phyloP scores from a whole-genome alignment of 345 rosid species.

The Rhodomyrtus tomentosa region DNA sequence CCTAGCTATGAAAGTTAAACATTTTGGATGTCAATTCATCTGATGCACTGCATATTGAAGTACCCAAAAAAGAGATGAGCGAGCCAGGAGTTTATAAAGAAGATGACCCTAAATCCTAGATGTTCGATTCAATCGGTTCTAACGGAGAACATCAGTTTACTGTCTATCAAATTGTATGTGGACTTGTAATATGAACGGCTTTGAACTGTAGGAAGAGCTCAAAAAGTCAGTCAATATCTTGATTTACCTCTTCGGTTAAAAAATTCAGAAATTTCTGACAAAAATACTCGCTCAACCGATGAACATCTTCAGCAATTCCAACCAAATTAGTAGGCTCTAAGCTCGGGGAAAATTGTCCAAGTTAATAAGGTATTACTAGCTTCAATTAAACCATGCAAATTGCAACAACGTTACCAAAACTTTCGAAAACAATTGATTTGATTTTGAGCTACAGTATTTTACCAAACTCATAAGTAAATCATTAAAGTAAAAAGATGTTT shows the following conservation, averaged over 20 bases:
- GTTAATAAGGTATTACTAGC: not conserved
- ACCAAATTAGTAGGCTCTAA: not conserved
- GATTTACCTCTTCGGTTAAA: not conserved
- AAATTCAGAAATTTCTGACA: too few relatives aligned
- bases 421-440: not conserved
- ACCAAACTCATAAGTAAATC: not conserved
- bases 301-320: not conserved
- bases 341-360: not conserved
- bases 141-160: not conserved
- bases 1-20: not conserved
- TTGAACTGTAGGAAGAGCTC: not conserved
- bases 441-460: not conserved
- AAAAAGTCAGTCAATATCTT: not conserved
- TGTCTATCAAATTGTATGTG: not conserved
- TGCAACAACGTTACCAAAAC: not conserved
- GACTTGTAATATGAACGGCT: not conserved
- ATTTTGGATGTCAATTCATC: not conserved
- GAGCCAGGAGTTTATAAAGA: not conserved
- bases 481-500: too few relatives aligned
- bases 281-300: not conserved
- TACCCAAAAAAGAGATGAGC: not conserved
- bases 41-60: not conserved
- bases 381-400: not conserved
- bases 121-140: not conserved
- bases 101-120: not conserved